Conservation (phyloP, 345 rosid genomes). For the Raphanus sativus region DNA sequence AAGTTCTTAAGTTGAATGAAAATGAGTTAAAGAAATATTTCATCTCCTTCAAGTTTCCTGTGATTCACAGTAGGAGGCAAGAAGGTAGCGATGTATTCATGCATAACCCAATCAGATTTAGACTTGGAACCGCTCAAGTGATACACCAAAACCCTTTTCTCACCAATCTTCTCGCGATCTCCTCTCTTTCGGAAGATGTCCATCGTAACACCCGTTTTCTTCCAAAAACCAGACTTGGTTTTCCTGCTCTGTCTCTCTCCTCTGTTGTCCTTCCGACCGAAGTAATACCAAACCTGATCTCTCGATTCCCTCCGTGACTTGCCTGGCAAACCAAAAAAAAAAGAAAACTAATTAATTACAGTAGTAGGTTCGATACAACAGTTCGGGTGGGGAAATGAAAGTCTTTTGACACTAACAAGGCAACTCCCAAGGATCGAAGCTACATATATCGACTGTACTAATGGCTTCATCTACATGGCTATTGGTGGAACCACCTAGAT, state of each 20-base stretch:
- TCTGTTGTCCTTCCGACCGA: conserved; percentile 9
- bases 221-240: conserved; percentile 20
- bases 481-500: conserved; percentile 9
- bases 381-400: too few species aligned
- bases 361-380: too few species aligned
- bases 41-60: too few species aligned
- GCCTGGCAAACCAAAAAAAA: too few species aligned
- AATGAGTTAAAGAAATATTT: too few species aligned
- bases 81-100: conserved; percentile 32
- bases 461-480: conserved; percentile 19
- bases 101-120: conserved; percentile 37
- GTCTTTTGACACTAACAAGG: conserved; percentile 37
- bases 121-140: too few species aligned
- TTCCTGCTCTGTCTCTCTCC: neutral
- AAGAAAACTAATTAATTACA: too few species aligned
- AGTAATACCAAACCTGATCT: conserved; percentile 26
- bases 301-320: conserved; percentile 4
- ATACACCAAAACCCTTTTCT: conserved; percentile 49
- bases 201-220: conserved; percentile 31
- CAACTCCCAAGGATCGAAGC: conserved; percentile 53
- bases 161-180: conserved; percentile 33
- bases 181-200: conserved; percentile 1
- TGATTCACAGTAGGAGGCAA: conserved; percentile 14
- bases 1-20: too few species aligned
- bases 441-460: conserved; percentile 40